Percentiles rank a stretch among this genome's conserved stretches.
These are phyloP conservation scores for Musa schizocarpa DNA, from an alignment of 176 grass and related monocot genomes.

Conservation along the genomic window DNA sequence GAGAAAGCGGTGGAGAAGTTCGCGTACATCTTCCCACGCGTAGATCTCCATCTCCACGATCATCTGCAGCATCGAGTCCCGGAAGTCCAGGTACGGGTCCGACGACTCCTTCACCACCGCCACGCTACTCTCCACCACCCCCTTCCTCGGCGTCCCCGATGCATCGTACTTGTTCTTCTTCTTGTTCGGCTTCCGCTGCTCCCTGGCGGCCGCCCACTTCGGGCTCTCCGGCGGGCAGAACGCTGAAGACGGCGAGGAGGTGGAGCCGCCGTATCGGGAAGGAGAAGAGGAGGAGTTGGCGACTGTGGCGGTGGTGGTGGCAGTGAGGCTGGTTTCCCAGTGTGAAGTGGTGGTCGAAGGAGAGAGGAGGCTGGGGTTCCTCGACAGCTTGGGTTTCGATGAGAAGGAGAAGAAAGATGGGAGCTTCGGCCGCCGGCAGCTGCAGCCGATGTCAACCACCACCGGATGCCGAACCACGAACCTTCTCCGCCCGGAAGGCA, in stretches of 20 bases:
- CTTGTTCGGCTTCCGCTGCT: constrained; percentile 19
- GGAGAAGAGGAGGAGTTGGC: constrained; percentile 40
- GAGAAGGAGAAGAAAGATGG: constrained; percentile 44
- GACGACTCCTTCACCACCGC: constrained; percentile 74
- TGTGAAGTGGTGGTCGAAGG: constrained; percentile 38
- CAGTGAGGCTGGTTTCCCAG: constrained; percentile 41
- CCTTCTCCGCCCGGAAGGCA: constrained; percentile 19
- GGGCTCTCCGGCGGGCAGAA: constrained; percentile 6
- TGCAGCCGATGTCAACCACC: constrained; percentile 88
- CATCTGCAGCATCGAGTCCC: constrained; percentile 97
- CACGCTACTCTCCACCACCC: constrained; percentile 54
- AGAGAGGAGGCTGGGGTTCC: constrained; percentile 44
- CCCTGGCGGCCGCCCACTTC: background rate
- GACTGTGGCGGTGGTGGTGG: constrained; percentile 37
- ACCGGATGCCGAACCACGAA: constrained; percentile 52
- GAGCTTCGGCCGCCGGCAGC: constrained; percentile 59
- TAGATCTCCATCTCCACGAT: constrained; percentile 99
- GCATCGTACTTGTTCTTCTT: constrained; percentile 22
- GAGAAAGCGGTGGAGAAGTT: constrained; percentile 84
- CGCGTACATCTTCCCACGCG: constrained; percentile 95
- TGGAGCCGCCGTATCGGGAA: constrained; percentile 49
- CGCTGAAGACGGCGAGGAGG: background rate
- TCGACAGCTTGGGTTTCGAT: constrained; percentile 13
- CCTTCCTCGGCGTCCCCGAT: constrained; percentile 3
- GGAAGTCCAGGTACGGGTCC: constrained; percentile 88